These are phyloP conservation scores for Micractinium sp. DNA, from an alignment of 139 green algal species.

Conservation along the genomic window DNA sequence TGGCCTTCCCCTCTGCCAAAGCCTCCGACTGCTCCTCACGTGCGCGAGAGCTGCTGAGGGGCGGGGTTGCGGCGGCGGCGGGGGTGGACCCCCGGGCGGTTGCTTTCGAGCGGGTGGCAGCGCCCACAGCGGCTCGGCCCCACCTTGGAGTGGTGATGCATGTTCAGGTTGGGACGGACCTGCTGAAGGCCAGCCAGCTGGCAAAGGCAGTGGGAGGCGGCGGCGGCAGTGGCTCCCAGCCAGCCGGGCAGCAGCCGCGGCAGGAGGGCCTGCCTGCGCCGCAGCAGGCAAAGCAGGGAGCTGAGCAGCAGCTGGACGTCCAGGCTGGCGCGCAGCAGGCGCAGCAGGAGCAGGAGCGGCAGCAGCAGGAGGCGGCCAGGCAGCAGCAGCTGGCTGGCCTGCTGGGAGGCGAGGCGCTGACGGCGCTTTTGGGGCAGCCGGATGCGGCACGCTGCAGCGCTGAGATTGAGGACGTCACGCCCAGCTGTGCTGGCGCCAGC, in stretches of 20 bases:
- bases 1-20: constrained; percentile 26
- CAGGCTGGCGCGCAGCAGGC: neutral
- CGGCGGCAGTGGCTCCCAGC: neutral
- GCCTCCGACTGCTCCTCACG: neutral
- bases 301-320: neutral
- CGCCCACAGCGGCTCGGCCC: neutral
- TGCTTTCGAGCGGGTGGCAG: constrained; percentile 26
- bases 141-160: constrained; percentile 11
- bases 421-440: neutral
- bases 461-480: constrained; percentile 20
- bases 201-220: neutral
- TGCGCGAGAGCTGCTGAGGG: constrained; percentile 31
- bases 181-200: constrained; percentile 14
- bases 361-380: neutral
- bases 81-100: neutral
- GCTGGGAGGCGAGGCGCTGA: neutral
- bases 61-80: constrained; percentile 8
- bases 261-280: neutral
- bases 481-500: constrained; percentile 17
- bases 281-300: neutral
- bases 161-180: constrained; percentile 11
- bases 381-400: neutral
- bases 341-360: neutral
- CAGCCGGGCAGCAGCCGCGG: neutral
- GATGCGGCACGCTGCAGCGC: neutral